Evolutionary conservation across 2,329 filamentous ascomycete species (phyloP), one percentile per base, ranked within the genome.

Genomic region (Lecanicillium sp.): DNA sequence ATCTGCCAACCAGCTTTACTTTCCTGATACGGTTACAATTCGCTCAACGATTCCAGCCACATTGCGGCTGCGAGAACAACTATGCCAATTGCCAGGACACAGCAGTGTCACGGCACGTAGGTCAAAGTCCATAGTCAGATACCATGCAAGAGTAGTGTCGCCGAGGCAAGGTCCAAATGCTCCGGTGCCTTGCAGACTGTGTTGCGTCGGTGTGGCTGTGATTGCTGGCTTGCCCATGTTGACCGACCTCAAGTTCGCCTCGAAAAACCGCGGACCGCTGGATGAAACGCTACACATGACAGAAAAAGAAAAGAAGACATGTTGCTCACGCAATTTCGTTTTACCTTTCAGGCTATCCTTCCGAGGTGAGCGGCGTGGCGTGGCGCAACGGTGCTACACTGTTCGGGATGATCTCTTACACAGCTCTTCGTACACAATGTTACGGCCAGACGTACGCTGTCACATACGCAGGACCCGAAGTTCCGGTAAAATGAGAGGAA

Each of bases 171-270:
- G 35, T 11, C 14, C 35, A 30, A 17, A 23, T 27, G 42, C 15
- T 17, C 44, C 9, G 26, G 44, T 39, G 44, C 36, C 35, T 46
- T 33, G 44, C 20, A 20, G 10, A n/a, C 37, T 21, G 44, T 26
- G 33, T 36, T 32, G 7, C 27, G 12, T 39, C 44, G 24, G 35
- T 36, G 19, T 40, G 26, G n/a, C n/a, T n/a, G n/a, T n/a, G n/a
- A n/a, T n/a, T n/a, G n/a, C n/a, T n/a, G 9, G 19, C 27, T 17
- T 29, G 24, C 8, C 21, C 30, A 30, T 17, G 24, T 10, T 37
- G 35, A 21, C 32, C 44, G 26, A 32, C 23, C 19, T 24, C 24
- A 23, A 17, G 5, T 9, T 46, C 44, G 43, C 17, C 33, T 38
- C 33, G 23, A 37, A 23, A 37, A 39, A 46, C 30, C 19, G 35